Evolutionary conservation across 331 rosid genomes (phyloP), one percentile per base, ranked within the genome.

Genomic region (Erythrophleum ivorense): DNA sequence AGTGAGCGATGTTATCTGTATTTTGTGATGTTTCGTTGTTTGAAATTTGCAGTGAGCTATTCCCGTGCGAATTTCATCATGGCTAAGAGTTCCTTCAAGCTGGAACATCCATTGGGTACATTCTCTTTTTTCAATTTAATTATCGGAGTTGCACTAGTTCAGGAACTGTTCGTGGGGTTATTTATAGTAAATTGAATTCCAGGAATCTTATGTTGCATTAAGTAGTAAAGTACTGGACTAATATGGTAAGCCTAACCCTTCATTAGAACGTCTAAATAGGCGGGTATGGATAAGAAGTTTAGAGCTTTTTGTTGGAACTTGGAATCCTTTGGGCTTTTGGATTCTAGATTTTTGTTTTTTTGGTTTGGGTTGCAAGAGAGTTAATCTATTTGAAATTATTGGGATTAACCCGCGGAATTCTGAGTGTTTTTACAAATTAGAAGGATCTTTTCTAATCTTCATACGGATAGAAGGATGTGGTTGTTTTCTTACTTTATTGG

Each of bases 81-180:
- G 97, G 89, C 90, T 50, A 85, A 75, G 77, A 82, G 81, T 82
- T 86, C 89, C 59, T 92, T 89, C 82, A 90, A 92, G 89, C 84
- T 85, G 38, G 85, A 89, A 55, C 88, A 85, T 86, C 85, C 91
- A 11, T 83, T 88, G 57, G 93, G 97, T 92, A 76, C 21, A 79
- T 76, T 43, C 14, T 9, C 11, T 15, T 43, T 40, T 76, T 54
- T 49, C 12, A 9, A 8, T 54, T 7, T 59, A 29, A 43, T 21
- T 19, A 4, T 45, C 9, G 16, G 38, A 5, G 18, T 43, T 63
- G 14, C 11, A 13, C 43, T 63, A 12, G 33, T 68, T n/a, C 12
- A 41, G 53, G 52, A 18, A 3, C 48, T 18, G 53, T 41, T 40
- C 15, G 46, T 16, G 29, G 21, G 31, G 29, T 40, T 66, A 36